Evolutionary conservation across 1,284 basidiomycete genomes (phyloP), one percentile per base, ranked within the genome.

Genomic region (Moesziomyces globuligerus): DNA sequence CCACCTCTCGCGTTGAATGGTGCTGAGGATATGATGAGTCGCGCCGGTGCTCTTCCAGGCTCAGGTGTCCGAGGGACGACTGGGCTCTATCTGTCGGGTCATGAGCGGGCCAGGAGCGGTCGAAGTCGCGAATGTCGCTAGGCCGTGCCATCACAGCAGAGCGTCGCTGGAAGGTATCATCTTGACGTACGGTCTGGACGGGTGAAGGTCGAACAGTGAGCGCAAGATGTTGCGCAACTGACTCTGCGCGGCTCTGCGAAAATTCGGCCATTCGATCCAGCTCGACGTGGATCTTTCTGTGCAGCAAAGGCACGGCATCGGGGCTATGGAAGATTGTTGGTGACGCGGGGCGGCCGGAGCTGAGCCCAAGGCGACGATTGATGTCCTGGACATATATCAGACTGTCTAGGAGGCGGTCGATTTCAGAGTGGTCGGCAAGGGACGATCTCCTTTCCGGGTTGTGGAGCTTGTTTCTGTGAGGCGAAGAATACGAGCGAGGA

Each of bases 341-440:
- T 29, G 61, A 65, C 25, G 62, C 50, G 13, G 51, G 54, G 1
- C 42, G n/a, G 11, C 45, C 40, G 7, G 40, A 29, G 25, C 20
- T 18, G 44, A 67, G 55, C 6, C 64, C 64, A 7, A 68, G 52
- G 17, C 69, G 62, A 9, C 64, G 52, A 21, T 67, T 72, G 50
- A 64, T 57, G 32, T 72, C 64, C 25, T 67, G 62, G 7, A 67
- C 55, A 20, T 68, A 53, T 25, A 57, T 55, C 7, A 72, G 59
- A 11, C 46, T 39, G 7, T 67, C 64, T 28, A 72, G 49, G 9
- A 67, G 48, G 4, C 52, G 50, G 29, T 67, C 69, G 3, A 67
- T 28, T 10, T 71, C 54, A 6, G 52, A 48, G n/a, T 44, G 11
- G 17, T 55, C 56, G 40, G 52, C 50, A n/a, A 66, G 43, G 4